Conservation (phyloP, 768 basidiomycete genomes). For the Harrya chromipes region DNA sequence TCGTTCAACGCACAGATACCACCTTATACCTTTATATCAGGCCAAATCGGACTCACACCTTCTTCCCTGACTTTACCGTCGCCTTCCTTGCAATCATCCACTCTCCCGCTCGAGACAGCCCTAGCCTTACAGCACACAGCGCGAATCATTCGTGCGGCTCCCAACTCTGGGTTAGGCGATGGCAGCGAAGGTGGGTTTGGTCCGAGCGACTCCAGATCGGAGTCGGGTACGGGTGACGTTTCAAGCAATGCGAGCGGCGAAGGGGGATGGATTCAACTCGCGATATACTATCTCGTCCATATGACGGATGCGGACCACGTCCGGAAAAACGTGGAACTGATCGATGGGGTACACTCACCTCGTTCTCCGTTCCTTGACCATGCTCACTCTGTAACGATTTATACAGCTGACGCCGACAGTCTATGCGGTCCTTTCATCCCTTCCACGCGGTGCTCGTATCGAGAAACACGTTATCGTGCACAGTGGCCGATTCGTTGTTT, state of each 20-base stretch:
- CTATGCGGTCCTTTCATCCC: slow-evolving; percentile 56
- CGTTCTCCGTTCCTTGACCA: not conserved
- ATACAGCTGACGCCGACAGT: slow-evolving; percentile 40
- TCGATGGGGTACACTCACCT: slow-evolving; percentile 18
- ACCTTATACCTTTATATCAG: slow-evolving; percentile 83
- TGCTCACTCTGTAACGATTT: not conserved
- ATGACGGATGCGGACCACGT: slow-evolving; percentile 37
- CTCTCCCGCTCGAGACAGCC: slow-evolving; percentile 60
- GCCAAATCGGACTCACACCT: slow-evolving; percentile 92
- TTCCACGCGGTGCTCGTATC: slow-evolving; percentile 69
- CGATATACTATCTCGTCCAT: slow-evolving; percentile 71
- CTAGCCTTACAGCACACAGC: slow-evolving; percentile 78
- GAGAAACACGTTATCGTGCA: slow-evolving; percentile 78
- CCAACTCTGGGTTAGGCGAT: slow-evolving; percentile 42
- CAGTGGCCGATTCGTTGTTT: slow-evolving; percentile 53
- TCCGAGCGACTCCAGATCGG: slow-evolving; percentile 11
- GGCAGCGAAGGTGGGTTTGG: slow-evolving; percentile 28
- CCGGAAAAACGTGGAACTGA: slow-evolving; percentile 36
- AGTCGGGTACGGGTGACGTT: slow-evolving; percentile 34
- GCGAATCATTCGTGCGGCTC: slow-evolving; percentile 56
- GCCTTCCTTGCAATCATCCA: slow-evolving; percentile 39
- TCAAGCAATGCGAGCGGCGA: slow-evolving; percentile 17
- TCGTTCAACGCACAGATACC: slow-evolving; percentile 48
- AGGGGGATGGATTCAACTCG: slow-evolving; percentile 55
- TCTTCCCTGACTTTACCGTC: slow-evolving; percentile 63